Evolutionary conservation across 1,284 basidiomycete genomes (phyloP), one percentile per base, ranked within the genome.

Genomic region (Rhodotorula glutinis): DNA sequence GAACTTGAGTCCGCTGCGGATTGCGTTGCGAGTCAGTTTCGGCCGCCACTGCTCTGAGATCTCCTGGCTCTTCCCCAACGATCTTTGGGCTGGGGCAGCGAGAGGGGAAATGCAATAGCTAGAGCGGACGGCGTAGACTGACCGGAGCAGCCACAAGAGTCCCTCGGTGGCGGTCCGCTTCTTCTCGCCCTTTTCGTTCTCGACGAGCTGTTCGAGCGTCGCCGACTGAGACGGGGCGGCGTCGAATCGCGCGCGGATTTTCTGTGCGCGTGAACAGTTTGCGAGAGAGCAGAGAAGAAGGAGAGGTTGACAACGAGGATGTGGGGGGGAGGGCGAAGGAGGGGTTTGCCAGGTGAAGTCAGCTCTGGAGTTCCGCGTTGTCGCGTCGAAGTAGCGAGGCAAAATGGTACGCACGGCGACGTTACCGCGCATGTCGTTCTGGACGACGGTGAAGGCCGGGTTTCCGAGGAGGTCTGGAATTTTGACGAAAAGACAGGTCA

Each of bases 141-240:
- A 88, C 89, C 92, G 86, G 60, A 90, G 82, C 57, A 98, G 84
- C 95, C 94, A 98, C 80, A 97, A 82, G 62, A 98, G 84, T 23
- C 91, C 93, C 75, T 96, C 89, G 0, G 93, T 96, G 7, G 94
- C 92, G 0, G 85, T 85, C 19, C 85, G 84, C 80, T 93, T 92
- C 83, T 94, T 92, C 79, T 91, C 88, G 29, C 76, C 76, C 78
- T 90, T 87, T 80, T 98, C 96, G 76, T 90, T 88, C 76, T 85
- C 84, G 14, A 96, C 87, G 46, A 99, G 85, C 63, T 84, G 81
- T 79, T 98, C 90, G 49, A 99, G 85, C 2, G 95, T 97, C 43
- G 80, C 79, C 2, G 89, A 92, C 72, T 85, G 78, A 8, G 80
- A 80, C 5, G 88, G 87, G 51, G 83, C 81, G 5, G 87, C 84